These are phyloP conservation scores for Cystofilobasidium ferigula DNA, from an alignment of 768 basidiomycete species.

Conservation along the genomic window DNA sequence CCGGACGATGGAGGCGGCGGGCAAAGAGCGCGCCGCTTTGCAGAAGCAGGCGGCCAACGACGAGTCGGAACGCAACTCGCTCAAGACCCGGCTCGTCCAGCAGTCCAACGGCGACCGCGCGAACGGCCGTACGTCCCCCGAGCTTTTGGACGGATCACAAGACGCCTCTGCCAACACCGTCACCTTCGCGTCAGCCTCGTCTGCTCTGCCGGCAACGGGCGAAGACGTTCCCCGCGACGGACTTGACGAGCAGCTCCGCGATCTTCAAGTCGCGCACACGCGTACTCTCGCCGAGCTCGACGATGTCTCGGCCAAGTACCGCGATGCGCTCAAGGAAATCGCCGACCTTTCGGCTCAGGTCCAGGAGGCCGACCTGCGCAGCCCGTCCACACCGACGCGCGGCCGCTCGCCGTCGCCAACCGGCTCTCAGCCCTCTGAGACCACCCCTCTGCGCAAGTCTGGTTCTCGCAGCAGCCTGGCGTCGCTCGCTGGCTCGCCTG, in stretches of 20 bases:
- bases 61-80: constrained; percentile 53
- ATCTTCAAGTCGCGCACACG: constrained; percentile 41
- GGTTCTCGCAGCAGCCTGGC: not conserved
- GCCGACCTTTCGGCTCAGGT: constrained; percentile 86
- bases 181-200: not conserved
- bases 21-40: constrained; percentile 55
- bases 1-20: constrained; percentile 55
- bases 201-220: too few relatives aligned
- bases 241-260: constrained; percentile 47
- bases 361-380: constrained; percentile 56
- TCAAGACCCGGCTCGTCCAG: constrained; percentile 11
- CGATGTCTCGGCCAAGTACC: constrained; percentile 27
- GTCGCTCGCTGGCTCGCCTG: not conserved
- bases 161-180: too few relatives aligned
- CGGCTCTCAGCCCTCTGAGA: not conserved
- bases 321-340: constrained; percentile 75
- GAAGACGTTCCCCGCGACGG: constrained; percentile 10
- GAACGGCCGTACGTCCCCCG: not conserved
- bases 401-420: not conserved
- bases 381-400: not conserved
- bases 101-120: not conserved
- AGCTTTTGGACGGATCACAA: too few relatives aligned
- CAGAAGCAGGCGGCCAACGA: constrained; percentile 60
- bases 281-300: constrained; percentile 29
- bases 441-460: not conserved